phyloP scores from a whole-genome alignment of 2,329 filamentous ascomycete species.

The Cladosporium austrohemisphaericum region DNA sequence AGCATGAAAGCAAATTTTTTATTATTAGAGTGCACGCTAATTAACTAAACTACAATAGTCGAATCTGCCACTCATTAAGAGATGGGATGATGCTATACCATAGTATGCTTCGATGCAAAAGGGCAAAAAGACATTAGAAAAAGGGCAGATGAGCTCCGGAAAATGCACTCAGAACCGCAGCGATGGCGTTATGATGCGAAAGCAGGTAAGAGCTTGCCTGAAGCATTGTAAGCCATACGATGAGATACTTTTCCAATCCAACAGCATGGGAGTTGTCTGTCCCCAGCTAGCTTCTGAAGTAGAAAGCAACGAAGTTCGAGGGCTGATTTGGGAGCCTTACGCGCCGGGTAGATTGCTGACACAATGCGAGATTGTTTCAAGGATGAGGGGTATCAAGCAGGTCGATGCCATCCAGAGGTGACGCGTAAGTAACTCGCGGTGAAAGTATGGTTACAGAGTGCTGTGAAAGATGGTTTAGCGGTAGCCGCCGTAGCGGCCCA shows the following conservation, averaged over 20 bases:
- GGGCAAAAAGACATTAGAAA: neutral
- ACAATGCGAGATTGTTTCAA: constrained; percentile 12
- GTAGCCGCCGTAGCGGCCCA: constrained; percentile 25
- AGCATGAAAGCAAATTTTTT: no score
- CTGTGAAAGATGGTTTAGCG: constrained; percentile 22
- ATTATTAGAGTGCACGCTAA: neutral
- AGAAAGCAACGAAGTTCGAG: constrained; percentile 17
- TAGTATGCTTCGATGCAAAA: constrained; percentile 1
- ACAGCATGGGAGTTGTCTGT: constrained; percentile 10
- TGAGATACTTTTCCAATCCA: constrained; percentile 16
- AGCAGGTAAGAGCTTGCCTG: constrained; percentile 12
- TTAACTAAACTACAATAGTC: constrained; percentile 4
- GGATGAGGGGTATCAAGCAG: neutral
- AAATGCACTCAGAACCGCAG: constrained; percentile 9
- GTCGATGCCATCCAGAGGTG: neutral
- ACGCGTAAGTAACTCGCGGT: constrained; percentile 1
- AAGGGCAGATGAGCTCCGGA: constrained; percentile 6
- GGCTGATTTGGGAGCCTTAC: constrained; percentile 2
- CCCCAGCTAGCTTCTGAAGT: constrained; percentile 16
- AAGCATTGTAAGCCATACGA: constrained; percentile 8
- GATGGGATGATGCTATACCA: neutral
- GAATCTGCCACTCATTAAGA: neutral
- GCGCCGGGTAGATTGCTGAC: constrained; percentile 6
- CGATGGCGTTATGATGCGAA: neutral
- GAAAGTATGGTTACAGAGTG: constrained; percentile 19